Evolutionary conservation across 257 asterid genomes (phyloP).

Genomic region (Nicotiana otophora): DNA sequence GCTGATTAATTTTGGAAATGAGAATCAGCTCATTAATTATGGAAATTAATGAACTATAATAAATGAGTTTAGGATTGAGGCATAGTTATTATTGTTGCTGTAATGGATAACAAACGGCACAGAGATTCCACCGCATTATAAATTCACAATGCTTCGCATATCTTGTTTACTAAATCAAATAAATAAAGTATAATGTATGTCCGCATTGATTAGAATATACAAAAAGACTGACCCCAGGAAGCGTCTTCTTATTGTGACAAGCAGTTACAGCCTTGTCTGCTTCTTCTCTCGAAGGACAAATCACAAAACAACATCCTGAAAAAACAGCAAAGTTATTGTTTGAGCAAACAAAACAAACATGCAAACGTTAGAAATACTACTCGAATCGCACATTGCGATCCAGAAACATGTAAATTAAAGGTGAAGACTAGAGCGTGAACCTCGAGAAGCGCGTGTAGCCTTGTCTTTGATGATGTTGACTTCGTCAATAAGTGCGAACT

Average conservation of each 20-base stretch:
- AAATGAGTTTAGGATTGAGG: background rate
- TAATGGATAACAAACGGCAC: background rate
- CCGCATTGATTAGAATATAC: background rate
- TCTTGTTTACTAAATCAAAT: background rate
- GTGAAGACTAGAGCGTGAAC: slow-evolving; percentile 27
- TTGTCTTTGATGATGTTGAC: slow-evolving; percentile 90
- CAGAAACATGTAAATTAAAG: slow-evolving; percentile 11
- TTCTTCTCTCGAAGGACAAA: slow-evolving; percentile 87
- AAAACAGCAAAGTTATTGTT: background rate
- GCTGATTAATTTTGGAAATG: too few species aligned
- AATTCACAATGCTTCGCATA: background rate
- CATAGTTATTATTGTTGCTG: background rate
- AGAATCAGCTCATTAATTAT: background rate
- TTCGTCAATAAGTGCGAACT: slow-evolving; percentile 72
- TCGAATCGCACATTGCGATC: slow-evolving; percentile 48
- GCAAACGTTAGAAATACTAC: background rate
- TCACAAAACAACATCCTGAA: slow-evolving; percentile 81
- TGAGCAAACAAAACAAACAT: background rate
- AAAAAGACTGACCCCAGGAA: slow-evolving; percentile 65
- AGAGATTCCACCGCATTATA: background rate
- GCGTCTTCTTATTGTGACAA: slow-evolving; percentile 76
- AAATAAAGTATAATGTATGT: background rate
- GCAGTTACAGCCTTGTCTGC: slow-evolving; percentile 92
- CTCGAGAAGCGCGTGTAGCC: slow-evolving; percentile 85
- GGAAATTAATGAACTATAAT: too few species aligned